Conservation (phyloP, 768 basidiomycete genomes). For the Hericium erinaceus region DNA sequence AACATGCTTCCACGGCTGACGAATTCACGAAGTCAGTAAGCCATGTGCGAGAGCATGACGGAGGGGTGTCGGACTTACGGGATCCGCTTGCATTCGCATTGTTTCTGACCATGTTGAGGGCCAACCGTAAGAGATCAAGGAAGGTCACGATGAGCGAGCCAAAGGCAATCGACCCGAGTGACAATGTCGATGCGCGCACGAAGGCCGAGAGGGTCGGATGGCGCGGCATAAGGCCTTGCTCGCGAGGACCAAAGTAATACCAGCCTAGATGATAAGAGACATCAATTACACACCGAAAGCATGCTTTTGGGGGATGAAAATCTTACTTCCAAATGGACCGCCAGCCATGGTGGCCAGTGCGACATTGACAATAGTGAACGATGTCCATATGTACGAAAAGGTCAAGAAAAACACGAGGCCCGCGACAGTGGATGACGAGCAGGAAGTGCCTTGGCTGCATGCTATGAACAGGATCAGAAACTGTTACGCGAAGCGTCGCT, state of each 20-base stretch:
- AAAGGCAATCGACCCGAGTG: constrained; percentile 80
- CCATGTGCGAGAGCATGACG: background rate
- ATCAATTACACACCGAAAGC: background rate
- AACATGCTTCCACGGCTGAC: constrained; percentile 58
- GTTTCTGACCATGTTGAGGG: constrained; percentile 49
- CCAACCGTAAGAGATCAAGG: constrained; percentile 55
- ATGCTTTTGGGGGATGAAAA: background rate
- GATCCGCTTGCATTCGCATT: constrained; percentile 55
- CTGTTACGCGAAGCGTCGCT: background rate
- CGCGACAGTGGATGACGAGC: constrained; percentile 67
- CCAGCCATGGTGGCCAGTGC: constrained; percentile 74
- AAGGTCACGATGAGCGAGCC: constrained; percentile 78
- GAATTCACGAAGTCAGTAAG: background rate
- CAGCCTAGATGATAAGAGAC: constrained; percentile 24
- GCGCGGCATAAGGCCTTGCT: constrained; percentile 59
- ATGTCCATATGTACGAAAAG: constrained; percentile 83
- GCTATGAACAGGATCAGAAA: constrained; percentile 23
- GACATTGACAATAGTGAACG: constrained; percentile 73
- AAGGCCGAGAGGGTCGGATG: constrained; percentile 65
- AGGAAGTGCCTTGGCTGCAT: constrained; percentile 40
- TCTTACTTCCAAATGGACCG: constrained; percentile 54
- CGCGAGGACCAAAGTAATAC: constrained; percentile 80
- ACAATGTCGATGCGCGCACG: constrained; percentile 64
- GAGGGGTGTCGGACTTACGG: constrained; percentile 33
- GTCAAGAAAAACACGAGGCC: constrained; percentile 71